Evolutionary conservation across 208 protist genomes (phyloP), one percentile per base, ranked within the genome.

Genomic region (Trypanosomatidae sp.): DNA sequence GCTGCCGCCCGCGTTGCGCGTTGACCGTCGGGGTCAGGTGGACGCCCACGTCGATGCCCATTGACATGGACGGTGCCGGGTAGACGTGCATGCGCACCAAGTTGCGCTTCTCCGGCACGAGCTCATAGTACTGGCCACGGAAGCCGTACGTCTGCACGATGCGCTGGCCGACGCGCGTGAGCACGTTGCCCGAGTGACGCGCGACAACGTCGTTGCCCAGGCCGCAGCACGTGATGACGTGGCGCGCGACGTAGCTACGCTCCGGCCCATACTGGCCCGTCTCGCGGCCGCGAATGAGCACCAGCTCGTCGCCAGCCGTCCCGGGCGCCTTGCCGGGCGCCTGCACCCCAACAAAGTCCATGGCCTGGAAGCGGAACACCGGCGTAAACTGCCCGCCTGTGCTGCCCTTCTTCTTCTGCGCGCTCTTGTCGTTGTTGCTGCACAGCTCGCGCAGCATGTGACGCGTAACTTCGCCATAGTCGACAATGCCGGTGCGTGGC

Each of bases 21-120:
- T 92, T 67, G 21, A 79, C 67, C 4, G 79, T 92, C 22, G 71
- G 84, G 6, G 84, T 89, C 51, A 92, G 85, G 56, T 92, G 84
- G 6, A 92, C 61, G 24, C 84, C 79, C 0, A 89, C 80, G 48
- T 61, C 79, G 24, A 92, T 39, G 21, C 73, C 84, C 25, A 68
- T 74, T 15, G 49, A 43, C 13, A 4, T 52, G 48, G 81, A 70
- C 1, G 79, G 84, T 19, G 61, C 71, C 13, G 66, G 83, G 55
- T 88, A 92, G 26, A 89, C 77, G 53, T 83, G 71, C 56, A 72
- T 71, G 25, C 62, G 67, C 11, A 87, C 69, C 44, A 92, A 47
- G 35, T 71, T 40, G 4, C 61, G 58, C 24, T 67, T 55, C 33
- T 87, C 63, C n/a, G 67, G 71, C 7, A 43, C 45, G 7, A 89